These are phyloP conservation scores for Hibiscus tridactylites DNA, from an alignment of 345 rosid genomes.

Conservation along the genomic window DNA sequence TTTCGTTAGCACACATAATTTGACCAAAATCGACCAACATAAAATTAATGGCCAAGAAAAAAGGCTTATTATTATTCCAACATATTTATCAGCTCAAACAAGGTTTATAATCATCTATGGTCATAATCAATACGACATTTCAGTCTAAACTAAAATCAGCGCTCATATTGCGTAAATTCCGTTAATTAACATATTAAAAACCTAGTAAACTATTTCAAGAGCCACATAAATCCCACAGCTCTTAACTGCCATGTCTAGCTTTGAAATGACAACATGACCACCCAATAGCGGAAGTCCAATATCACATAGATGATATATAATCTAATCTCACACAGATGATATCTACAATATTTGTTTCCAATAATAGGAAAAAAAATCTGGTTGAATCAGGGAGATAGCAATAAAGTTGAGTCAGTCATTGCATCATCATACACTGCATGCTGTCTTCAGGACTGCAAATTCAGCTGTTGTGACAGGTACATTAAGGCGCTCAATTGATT, in stretches of 20 bases:
- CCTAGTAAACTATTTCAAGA: background rate
- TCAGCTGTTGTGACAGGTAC: slow-evolving; percentile 77
- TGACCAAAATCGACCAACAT: background rate
- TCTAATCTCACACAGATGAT: background rate
- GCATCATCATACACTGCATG: slow-evolving; percentile 61
- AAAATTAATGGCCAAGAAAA: too few species aligned
- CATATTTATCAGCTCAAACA: background rate
- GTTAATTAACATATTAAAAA: too few species aligned
- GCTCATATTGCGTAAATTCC: background rate
- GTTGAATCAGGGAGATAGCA: background rate
- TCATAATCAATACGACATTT: background rate
- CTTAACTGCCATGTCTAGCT: background rate
- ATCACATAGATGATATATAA: background rate
- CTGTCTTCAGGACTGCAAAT: slow-evolving; percentile 81
- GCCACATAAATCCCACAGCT: background rate
- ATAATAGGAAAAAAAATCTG: background rate
- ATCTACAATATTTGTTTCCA: background rate
- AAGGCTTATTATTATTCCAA: too few species aligned
- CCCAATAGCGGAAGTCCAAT: background rate
- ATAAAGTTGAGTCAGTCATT: slow-evolving; percentile 4
- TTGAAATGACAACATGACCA: background rate
- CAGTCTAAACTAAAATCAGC: background rate
- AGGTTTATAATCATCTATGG: background rate
- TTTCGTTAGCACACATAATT: too few species aligned
- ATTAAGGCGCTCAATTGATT: slow-evolving; percentile 45